Evolutionary conservation across 108 stramenopile species (phyloP), one percentile per base, ranked within the genome.

Genomic region (Licmophora abbreviata): DNA sequence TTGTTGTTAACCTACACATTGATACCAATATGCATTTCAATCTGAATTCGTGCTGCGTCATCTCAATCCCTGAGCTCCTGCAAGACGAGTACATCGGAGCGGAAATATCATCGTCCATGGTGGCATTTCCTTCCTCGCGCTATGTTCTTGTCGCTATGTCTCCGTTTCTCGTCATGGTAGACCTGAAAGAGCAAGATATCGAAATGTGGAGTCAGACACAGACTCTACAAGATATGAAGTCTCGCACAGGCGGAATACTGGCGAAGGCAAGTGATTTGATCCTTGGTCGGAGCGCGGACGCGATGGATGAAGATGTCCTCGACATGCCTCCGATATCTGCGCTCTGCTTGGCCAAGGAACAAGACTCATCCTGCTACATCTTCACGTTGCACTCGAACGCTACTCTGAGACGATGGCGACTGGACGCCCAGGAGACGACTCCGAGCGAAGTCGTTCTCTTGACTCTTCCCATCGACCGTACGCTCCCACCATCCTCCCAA

Each of bases 311-410:
- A 12, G 51, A 37, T 15, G 40, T 57, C 25, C 24, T 65, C 30
- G 71, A 72, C 25, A 72, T 65, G 64, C 50, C 71, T 29, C 64
- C 71, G 18, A 56, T 56, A 7, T 55, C 71, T 40, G 71, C 71
- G 3, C 23, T 72, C 18, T 69, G 68, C 33, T 21, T 69, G 35
- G 49, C 66, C 1, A 17, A 53, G 4, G 53, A 44, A 18, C 3
- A 43, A 58, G 12, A 29, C 51, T 29, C 47, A 48, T 32, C 26
- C 26, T 40, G 10, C 0, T 54, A 55, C 35, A 36, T 51, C 33
- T 51, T 72, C 28, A 61, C 71, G 2, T 20, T 72, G 34, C 71
- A 72, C 41, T 57, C 71, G 8, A 64, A 72, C 56, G 59, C 71
- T 18, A 72, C 37, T 17, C 32, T 72, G 5, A 59, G 71, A 21